phyloP scores from a whole-genome alignment of 768 basidiomycete species.

The Cubamyces lactineus region DNA sequence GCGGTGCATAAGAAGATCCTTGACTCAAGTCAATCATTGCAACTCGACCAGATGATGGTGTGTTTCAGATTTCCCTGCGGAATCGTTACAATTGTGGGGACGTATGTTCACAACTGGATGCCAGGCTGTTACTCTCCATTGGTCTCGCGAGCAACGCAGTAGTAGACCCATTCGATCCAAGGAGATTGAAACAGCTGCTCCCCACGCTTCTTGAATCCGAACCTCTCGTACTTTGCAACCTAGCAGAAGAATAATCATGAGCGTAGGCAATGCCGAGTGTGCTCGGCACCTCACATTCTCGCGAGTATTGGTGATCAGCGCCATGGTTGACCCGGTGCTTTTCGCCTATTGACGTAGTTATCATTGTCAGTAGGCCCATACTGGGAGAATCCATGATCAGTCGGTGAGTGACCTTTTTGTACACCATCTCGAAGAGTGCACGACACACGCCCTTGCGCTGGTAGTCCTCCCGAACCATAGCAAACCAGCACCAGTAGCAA shows the following conservation, averaged over 20 bases:
- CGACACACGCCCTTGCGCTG: constrained; percentile 21
- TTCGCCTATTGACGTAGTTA: constrained; percentile 7
- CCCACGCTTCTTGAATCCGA: background rate
- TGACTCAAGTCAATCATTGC: background rate
- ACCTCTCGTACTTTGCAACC: background rate
- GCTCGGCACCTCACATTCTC: background rate
- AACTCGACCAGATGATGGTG: background rate
- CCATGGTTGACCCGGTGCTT: constrained; percentile 1
- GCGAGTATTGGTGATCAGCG: constrained; percentile 12
- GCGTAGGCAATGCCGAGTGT: background rate
- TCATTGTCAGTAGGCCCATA: no score
- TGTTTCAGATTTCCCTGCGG: background rate
- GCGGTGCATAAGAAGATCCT: background rate
- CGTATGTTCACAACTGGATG: no score
- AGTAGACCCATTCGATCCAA: background rate
- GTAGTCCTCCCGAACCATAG: constrained; percentile 23
- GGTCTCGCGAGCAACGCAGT: background rate
- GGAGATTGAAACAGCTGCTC: background rate
- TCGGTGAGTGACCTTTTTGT: constrained; percentile 11
- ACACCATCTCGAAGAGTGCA: constrained; percentile 15
- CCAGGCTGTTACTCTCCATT: background rate
- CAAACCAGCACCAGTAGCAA: constrained; percentile 25
- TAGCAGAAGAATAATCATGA: background rate
- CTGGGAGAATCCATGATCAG: background rate
- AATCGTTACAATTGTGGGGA: background rate